Percentiles rank a stretch among this genome's conserved stretches.
Evolutionary conservation across 2,329 filamentous ascomycete genomes (phyloP).

Genomic region (Fusarium virguliforme): DNA sequence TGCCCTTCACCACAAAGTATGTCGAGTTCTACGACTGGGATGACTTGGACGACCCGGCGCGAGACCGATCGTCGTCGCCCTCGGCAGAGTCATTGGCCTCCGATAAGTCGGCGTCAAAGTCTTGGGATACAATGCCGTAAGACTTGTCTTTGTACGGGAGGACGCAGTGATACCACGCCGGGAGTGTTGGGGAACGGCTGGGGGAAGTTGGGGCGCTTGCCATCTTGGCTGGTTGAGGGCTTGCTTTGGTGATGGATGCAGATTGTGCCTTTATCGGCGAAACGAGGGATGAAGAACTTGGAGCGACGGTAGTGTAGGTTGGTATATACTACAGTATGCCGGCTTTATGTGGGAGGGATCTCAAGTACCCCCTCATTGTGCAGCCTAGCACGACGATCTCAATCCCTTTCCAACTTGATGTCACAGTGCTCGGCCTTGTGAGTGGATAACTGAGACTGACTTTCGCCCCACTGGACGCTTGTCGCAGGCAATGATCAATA

Average conservation of each 20-base stretch:
- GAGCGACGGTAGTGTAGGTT: no score
- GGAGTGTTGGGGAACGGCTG: neutral
- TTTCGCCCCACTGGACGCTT: no score
- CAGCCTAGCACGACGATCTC: no score
- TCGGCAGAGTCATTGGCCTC: neutral
- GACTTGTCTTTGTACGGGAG: neutral
- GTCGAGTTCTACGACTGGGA: neutral
- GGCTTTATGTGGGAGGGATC: no score
- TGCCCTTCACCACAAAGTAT: neutral
- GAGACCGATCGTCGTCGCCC: neutral
- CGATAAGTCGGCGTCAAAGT: neutral
- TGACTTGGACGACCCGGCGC: no score
- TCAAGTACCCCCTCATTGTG: no score
- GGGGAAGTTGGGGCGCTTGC: neutral
- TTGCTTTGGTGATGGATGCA: neutral
- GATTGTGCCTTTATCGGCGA: neutral
- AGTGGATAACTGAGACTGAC: no score
- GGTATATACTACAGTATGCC: no score
- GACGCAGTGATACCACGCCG: neutral
- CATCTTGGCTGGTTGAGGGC: neutral
- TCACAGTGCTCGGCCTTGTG: no score
- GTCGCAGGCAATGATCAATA: no score
- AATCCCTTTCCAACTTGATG: no score
- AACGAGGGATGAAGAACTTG: neutral
- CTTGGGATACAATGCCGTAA: neutral